Percentiles rank a stretch among this genome's conserved stretches.
Conservation (phyloP, 306 rosid species). For the Bauhinia variegata region DNA sequence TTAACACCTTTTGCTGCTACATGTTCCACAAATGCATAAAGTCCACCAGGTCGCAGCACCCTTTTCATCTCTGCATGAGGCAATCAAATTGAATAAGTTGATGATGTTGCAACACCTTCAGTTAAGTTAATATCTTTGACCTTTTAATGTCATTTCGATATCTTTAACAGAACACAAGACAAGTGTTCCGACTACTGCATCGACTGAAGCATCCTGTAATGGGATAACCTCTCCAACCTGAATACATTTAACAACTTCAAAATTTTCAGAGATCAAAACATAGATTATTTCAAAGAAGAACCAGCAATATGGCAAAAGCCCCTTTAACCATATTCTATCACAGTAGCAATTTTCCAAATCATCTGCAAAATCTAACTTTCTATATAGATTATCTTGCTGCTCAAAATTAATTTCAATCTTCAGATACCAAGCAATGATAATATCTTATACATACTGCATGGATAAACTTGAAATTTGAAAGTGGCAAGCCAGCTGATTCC, state of each 20-base stretch:
- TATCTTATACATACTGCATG: constrained; percentile 63
- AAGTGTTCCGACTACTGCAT: constrained; percentile 94
- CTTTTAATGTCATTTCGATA: constrained; percentile 68
- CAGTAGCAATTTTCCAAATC: no score
- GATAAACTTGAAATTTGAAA: constrained; percentile 65
- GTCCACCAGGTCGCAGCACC: constrained; percentile 80
- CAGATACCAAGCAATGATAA: no score
- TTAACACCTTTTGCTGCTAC: constrained; percentile 79
- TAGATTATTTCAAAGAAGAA: no score
- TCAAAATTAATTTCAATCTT: no score
- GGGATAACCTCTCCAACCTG: constrained; percentile 94
- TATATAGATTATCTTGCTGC: no score
- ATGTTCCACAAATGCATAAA: constrained; percentile 75
- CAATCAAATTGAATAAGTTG: no score
- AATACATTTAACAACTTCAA: constrained; percentile 21
- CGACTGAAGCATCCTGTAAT: constrained; percentile 80
- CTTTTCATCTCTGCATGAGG: constrained; percentile 78
- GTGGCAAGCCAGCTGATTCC: constrained; percentile 59
- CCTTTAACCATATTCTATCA: no score
- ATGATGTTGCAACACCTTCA: no score
- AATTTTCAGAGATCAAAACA: constrained; percentile 33
- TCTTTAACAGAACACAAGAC: constrained; percentile 89
- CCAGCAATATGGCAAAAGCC: background rate
- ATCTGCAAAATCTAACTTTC: no score
- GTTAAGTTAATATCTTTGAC: no score